Base-by-base conservation (phyloP, 2,329 filamentous ascomycete genomes). In the Ophiostoma quercus region DNA sequence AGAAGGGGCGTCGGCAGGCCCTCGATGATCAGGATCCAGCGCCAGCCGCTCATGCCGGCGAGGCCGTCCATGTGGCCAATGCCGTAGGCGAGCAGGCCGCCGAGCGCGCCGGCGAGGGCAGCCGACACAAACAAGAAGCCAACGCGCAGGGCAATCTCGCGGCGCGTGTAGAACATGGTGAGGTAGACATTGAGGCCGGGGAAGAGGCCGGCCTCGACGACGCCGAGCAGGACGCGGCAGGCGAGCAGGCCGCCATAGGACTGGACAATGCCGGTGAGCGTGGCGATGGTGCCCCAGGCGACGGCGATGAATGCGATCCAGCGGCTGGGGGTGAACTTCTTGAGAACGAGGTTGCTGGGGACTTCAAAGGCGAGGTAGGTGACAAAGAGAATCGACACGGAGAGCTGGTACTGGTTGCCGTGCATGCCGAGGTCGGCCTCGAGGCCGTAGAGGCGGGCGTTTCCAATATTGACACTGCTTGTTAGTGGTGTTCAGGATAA, bases 201-300 rank as follows among this genome's bases (percentile, higher is more conserved):
- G 72, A 89, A 88, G 0, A 88, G 79, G 0, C 86, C 87, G 5
- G 84, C 85, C 76, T 89, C 87, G 16, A 87, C 82, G 2, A 84
- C 76, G 0, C 87, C 87, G 0, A 89, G 82, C 0, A 88, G 77
- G 0, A 89, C 75, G 11, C 87, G 84, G 69, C 83, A 86, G 16
- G 81, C 85, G 12, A 89, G 79, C 6, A 89, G 77, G 9, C 62
- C 62, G 11, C 22, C 12, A 2, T n/a, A 32, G 12, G 43, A 57
- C 43, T 66, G 19, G 8, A 65, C 62, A 25, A 41, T 66, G 11
- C 32, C 41, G 47, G 62, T 65, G 19, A 65, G 62, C 8, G 62
- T 65, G 62, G 62, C 62, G 12, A 65, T 65, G 19, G n/a, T 39
- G 19, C 62, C 62, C 62, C 62, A 65, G 32, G 62, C n/a, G n/a